A percentile compares a stretch with the other conserved stretches of the same genome.
Evolutionary conservation across 441 rosid genomes (phyloP).

Genomic region (Viola pubescens): DNA sequence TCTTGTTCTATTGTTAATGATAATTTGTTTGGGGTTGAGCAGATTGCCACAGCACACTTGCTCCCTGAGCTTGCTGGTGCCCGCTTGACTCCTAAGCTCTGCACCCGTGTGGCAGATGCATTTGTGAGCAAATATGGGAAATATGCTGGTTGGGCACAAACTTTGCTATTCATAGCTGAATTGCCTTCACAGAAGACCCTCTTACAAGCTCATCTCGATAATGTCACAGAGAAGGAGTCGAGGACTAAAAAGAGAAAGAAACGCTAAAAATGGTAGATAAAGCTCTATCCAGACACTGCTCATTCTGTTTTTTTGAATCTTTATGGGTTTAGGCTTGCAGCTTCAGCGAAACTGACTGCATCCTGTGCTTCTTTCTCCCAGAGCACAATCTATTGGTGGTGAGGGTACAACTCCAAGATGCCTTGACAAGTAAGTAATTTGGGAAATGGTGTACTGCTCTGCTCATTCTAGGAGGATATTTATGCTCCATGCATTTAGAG

Average conservation of each 20-base stretch:
- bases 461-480: not conserved
- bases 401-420: not conserved
- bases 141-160: slow-evolving; percentile 97
- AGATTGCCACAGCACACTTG: slow-evolving; percentile 73
- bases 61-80: slow-evolving; percentile 81
- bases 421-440: not conserved
- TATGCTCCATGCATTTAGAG: not conserved
- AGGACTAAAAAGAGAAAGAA: slow-evolving; percentile 17
- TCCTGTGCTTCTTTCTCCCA: not conserved
- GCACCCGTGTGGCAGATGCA: slow-evolving; percentile 67
- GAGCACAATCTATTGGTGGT: not conserved
- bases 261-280: slow-evolving; percentile 12
- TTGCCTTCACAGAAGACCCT: slow-evolving; percentile 73
- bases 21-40: slow-evolving; percentile 24
- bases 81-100: slow-evolving; percentile 59
- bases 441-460: not conserved
- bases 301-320: not conserved
- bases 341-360: not conserved
- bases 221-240: slow-evolving; percentile 26
- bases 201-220: slow-evolving; percentile 38
- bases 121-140: slow-evolving; percentile 82
- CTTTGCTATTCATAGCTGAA: slow-evolving; percentile 78
- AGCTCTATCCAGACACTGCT: not conserved
- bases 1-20: not conserved
- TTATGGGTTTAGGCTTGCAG: not conserved